These are phyloP conservation scores for Solanum infundibuliforme DNA, from an alignment of 257 asterid genomes.

Conservation along the genomic window DNA sequence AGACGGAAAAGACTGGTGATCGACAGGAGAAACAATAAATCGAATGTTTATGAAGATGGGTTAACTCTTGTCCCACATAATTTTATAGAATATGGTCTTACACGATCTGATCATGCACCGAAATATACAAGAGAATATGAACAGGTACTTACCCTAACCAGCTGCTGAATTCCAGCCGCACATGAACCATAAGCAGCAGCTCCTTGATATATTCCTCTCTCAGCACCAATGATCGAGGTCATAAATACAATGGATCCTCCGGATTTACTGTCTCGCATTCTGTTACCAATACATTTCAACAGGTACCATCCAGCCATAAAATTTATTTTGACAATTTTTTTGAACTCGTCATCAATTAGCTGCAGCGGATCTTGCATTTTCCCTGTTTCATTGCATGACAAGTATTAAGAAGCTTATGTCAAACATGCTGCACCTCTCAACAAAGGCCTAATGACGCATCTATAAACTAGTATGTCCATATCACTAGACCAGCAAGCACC, in stretches of 20 bases:
- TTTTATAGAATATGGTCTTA: background rate
- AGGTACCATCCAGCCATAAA: constrained; percentile 85
- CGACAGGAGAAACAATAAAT: background rate
- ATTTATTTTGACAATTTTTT: constrained; percentile 57
- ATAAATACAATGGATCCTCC: constrained; percentile 84
- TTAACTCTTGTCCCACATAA: background rate
- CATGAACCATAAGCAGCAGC: constrained; percentile 96
- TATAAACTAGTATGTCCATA: background rate
- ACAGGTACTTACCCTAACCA: constrained; percentile 54
- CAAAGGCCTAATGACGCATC: background rate
- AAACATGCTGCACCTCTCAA: background rate
- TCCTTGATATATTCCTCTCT: constrained; percentile 88
- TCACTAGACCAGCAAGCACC: background rate
- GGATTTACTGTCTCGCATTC: constrained; percentile 63
- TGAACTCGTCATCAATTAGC: constrained; percentile 57
- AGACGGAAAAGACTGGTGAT: background rate
- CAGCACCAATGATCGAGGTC: constrained; percentile 71
- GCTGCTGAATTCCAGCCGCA: constrained; percentile 85
- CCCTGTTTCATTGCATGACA: constrained; percentile 38
- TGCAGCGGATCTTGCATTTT: constrained; percentile 74
- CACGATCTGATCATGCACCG: background rate
- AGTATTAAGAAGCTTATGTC: background rate
- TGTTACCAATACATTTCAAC: constrained; percentile 55
- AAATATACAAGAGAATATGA: background rate
- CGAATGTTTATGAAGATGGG: background rate